These are phyloP conservation scores for Pestalotiopsis sp. DNA, from an alignment of 2,329 filamentous ascomycete species.

Conservation along the genomic window DNA sequence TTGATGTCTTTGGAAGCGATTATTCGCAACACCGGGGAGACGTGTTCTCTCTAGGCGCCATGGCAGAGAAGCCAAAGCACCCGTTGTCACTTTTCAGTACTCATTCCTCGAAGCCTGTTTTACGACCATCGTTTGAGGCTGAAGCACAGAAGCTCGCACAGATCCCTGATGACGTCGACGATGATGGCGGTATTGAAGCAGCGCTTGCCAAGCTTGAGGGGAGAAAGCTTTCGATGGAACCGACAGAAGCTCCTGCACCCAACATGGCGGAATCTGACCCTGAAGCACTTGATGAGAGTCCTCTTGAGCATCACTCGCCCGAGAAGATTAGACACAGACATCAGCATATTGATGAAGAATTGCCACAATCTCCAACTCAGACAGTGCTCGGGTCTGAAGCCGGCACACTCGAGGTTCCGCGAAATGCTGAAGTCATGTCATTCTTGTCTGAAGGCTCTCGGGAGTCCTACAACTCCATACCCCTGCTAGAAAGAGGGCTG, in stretches of 20 bases:
- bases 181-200: slow-evolving; percentile 89
- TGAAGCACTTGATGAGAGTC: slow-evolving; percentile 19
- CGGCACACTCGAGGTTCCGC: slow-evolving; percentile 21
- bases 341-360: slow-evolving; percentile 43
- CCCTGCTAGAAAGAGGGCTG: slow-evolving; percentile 69
- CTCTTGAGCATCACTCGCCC: slow-evolving; percentile 28
- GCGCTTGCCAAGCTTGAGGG: slow-evolving; percentile 90
- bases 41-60: slow-evolving; percentile 58
- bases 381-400: background rate
- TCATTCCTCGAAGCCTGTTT: slow-evolving; percentile 60
- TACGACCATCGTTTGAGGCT: slow-evolving; percentile 79
- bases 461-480: slow-evolving; percentile 75
- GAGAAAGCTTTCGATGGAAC: slow-evolving; percentile 41
- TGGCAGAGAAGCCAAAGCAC: slow-evolving; percentile 50
- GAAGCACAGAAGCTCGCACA: slow-evolving; percentile 85
- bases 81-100: slow-evolving; percentile 59
- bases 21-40: slow-evolving; percentile 42
- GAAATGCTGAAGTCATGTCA: slow-evolving; percentile 41
- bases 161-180: slow-evolving; percentile 77
- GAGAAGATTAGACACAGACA: slow-evolving; percentile 48
- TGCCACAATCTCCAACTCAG: slow-evolving; percentile 20
- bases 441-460: slow-evolving; percentile 63
- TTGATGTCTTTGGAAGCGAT: slow-evolving; percentile 45
- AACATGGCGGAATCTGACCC: slow-evolving; percentile 21
- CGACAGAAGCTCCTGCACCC: slow-evolving; percentile 22